These are phyloP conservation scores for Euphrasia confusa DNA, from an alignment of 257 asterid genomes.

Conservation along the genomic window DNA sequence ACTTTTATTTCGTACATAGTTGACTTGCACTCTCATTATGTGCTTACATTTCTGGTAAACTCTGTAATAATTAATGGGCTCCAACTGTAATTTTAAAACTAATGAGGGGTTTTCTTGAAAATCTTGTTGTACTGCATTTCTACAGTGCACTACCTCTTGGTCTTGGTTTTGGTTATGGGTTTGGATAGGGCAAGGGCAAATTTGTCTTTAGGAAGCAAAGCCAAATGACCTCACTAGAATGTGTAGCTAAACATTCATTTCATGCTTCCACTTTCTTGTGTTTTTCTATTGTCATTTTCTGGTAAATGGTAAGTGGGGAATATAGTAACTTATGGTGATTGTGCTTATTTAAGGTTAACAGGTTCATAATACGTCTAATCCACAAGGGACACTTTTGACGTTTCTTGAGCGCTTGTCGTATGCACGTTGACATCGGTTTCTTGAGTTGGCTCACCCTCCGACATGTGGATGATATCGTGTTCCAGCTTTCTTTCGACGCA, in stretches of 20 bases:
- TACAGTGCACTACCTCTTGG: too few species aligned
- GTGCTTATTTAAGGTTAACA: too few species aligned
- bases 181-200: constrained; percentile 28
- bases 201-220: constrained; percentile 24
- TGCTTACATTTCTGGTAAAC: constrained; percentile 25
- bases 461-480: too few species aligned
- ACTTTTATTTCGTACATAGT: constrained; percentile 20
- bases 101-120: not conserved
- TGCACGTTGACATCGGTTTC: too few species aligned
- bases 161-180: constrained; percentile 1
- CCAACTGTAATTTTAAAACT: not conserved
- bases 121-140: too few species aligned
- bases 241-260: constrained; percentile 32
- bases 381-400: too few species aligned
- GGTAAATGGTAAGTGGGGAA: constrained; percentile 14
- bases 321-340: not conserved
- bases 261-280: constrained; percentile 47
- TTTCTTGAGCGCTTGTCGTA: too few species aligned
- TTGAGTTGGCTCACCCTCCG: too few species aligned
- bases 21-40: constrained; percentile 24
- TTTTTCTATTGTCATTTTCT: constrained; percentile 26
- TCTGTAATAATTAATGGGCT: not conserved
- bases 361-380: too few species aligned
- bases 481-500: too few species aligned
- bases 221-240: constrained; percentile 24